phyloP scores from a whole-genome alignment of 2,329 filamentous ascomycete species.

The Colletotrichum tropicale region DNA sequence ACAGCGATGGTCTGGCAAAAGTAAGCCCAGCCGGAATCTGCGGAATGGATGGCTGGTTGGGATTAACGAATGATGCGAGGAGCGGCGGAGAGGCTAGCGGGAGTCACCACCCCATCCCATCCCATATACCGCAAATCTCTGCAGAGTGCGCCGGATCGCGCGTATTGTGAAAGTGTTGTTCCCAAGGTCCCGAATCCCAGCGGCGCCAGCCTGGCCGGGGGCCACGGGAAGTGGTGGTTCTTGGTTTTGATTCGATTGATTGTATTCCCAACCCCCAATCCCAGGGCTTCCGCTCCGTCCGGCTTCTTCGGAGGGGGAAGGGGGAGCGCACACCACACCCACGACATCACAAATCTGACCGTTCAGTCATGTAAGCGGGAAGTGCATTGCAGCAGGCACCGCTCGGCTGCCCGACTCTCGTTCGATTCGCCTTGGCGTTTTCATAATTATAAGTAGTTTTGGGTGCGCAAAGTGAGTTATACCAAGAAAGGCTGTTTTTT shows the following conservation, averaged over 20 bases:
- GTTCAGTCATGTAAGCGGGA: conserved; percentile 8
- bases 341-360: neutral
- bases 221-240: neutral
- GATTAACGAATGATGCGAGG: neutral
- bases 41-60: conserved; percentile 1
- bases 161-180: neutral
- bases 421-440: neutral
- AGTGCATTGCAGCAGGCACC: neutral
- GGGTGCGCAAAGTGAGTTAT: neutral
- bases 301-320: conserved; percentile 16
- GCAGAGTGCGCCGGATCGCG: neutral
- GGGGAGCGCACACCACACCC: neutral
- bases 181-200: neutral
- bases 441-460: conserved; percentile 7
- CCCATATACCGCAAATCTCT: neutral
- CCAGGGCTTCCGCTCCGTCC: conserved; percentile 18
- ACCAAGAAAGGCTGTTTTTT: neutral
- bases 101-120: neutral
- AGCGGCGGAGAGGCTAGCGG: neutral
- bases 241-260: neutral
- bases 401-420: neutral
- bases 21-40: conserved; percentile 11
- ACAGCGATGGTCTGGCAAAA: neutral
- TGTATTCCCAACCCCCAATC: neutral
- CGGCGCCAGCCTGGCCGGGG: neutral